phyloP scores from a whole-genome alignment of 768 basidiomycete genomes.

The Mrakia frigida region DNA sequence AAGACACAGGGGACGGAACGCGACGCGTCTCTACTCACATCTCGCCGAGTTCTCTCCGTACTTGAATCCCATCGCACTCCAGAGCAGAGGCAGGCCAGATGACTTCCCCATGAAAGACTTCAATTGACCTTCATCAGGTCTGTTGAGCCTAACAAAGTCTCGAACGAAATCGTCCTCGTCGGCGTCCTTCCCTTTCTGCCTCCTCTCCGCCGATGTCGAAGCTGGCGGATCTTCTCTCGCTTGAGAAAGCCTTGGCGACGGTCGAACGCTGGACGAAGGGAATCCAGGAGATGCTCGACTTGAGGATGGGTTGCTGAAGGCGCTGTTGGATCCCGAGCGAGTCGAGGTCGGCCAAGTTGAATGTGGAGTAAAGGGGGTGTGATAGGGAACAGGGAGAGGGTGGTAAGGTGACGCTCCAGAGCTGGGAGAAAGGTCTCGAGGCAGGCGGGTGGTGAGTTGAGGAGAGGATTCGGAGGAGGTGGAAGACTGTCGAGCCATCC shows the following conservation, averaged over 20 bases:
- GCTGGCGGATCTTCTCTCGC: not conserved
- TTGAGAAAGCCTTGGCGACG: not conserved
- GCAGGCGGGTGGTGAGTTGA: too few relatives aligned
- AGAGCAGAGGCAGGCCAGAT: conserved; percentile 6
- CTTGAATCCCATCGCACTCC: conserved; percentile 23
- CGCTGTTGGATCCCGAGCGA: not conserved
- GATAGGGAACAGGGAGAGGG: not conserved
- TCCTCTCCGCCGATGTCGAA: not conserved
- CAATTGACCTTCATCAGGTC: conserved; percentile 14
- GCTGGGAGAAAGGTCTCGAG: not conserved
- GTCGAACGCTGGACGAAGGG: not conserved
- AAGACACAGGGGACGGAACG: not conserved
- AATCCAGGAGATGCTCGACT: not conserved
- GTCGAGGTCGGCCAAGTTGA: not conserved
- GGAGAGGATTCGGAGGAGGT: not conserved
- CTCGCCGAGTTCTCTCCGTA: not conserved
- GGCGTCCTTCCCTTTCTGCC: not conserved
- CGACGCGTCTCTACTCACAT: not conserved
- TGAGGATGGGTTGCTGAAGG: not conserved
- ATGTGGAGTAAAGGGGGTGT: not conserved
- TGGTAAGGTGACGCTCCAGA: not conserved
- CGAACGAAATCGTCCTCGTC: conserved; percentile 19
- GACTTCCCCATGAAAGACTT: conserved; percentile 14
- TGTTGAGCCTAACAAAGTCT: not conserved
- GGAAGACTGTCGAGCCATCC: not conserved